phyloP scores from a whole-genome alignment of 2,329 filamentous ascomycete species.

The Cordyceps sp. region DNA sequence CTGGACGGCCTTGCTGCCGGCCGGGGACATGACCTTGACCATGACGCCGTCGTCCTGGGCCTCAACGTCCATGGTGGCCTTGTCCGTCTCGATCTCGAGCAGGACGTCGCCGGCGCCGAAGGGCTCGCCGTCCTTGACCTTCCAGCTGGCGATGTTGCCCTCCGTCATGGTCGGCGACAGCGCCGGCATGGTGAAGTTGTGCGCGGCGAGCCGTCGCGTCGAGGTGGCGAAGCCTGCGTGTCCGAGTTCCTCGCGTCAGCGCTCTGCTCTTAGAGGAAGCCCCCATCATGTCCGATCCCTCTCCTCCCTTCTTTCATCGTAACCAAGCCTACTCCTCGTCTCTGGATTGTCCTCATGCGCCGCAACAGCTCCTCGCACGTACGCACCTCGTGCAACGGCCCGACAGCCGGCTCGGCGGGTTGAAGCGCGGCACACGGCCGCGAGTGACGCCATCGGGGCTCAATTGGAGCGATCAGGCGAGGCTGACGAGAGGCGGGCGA shows the following conservation, averaged over 20 bases:
- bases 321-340: not conserved
- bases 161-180: slow-evolving; percentile 90
- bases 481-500: slow-evolving; percentile 7
- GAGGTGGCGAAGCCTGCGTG: slow-evolving; percentile 47
- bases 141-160: slow-evolving; percentile 74
- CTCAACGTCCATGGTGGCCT: slow-evolving; percentile 89
- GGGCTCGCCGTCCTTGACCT: slow-evolving; percentile 71
- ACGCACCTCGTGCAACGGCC: slow-evolving; percentile 41
- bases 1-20: slow-evolving; percentile 60
- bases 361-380: too few species aligned
- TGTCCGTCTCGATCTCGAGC: slow-evolving; percentile 86
- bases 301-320: not conserved
- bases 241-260: slow-evolving; percentile 1
- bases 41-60: slow-evolving; percentile 78
- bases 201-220: slow-evolving; percentile 49
- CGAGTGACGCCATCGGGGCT: slow-evolving; percentile 46
- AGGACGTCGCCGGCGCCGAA: slow-evolving; percentile 75
- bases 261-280: too few species aligned
- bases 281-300: not conserved
- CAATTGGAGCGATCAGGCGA: slow-evolving; percentile 7
- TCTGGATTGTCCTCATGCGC: not conserved
- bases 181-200: slow-evolving; percentile 84
- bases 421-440: slow-evolving; percentile 46
- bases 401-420: slow-evolving; percentile 34
- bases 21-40: slow-evolving; percentile 62